phyloP scores from a whole-genome alignment of 2,329 filamentous ascomycete species.

The Diaporthe ampelina region DNA sequence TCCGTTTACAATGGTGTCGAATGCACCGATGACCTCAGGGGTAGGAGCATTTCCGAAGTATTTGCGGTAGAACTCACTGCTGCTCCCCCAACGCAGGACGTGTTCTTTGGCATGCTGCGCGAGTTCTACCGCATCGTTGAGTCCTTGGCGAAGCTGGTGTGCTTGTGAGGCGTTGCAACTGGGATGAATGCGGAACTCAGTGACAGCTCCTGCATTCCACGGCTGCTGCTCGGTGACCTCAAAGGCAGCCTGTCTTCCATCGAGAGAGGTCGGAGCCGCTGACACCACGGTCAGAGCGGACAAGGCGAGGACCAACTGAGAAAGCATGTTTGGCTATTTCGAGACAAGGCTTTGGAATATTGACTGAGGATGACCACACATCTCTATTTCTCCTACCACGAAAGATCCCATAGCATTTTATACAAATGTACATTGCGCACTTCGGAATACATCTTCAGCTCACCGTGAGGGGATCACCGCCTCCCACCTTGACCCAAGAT shows the following conservation, averaged over 20 bases:
- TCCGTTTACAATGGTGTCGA: constrained; percentile 69
- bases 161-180: constrained; percentile 76
- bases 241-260: constrained; percentile 22
- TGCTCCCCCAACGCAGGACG: constrained; percentile 68
- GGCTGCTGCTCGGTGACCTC: constrained; percentile 29
- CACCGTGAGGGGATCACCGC: constrained; percentile 11
- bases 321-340: constrained; percentile 6
- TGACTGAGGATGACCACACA: not conserved
- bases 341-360: not conserved
- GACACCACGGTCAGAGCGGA: constrained; percentile 12
- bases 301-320: not conserved
- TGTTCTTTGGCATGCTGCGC: constrained; percentile 74
- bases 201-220: constrained; percentile 21
- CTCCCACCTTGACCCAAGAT: constrained; percentile 2
- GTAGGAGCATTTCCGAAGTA: constrained; percentile 76
- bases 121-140: constrained; percentile 71
- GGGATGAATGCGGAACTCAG: constrained; percentile 67
- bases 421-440: not conserved
- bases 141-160: constrained; percentile 66
- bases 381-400: not conserved
- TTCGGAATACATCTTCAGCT: not conserved
- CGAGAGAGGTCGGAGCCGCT: constrained; percentile 5
- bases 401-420: constrained; percentile 15
- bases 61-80: constrained; percentile 72
- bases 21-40: constrained; percentile 72